Evolutionary conservation across 2,329 filamentous ascomycete species (phyloP), one percentile per base, ranked within the genome.

Genomic region (Monosporascus sp.): DNA sequence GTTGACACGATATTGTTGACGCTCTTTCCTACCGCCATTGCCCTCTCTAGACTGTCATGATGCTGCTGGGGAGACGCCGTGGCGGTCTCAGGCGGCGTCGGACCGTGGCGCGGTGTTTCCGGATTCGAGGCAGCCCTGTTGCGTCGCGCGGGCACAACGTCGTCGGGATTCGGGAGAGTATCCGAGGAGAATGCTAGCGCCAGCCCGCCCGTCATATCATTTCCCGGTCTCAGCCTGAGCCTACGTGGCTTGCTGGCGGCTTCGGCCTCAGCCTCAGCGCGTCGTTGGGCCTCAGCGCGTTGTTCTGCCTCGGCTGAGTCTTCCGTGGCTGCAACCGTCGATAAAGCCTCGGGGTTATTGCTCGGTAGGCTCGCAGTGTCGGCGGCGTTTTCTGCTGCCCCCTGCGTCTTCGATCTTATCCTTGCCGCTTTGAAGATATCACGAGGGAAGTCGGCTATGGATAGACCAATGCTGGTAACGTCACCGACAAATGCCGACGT

Each of bases 401-500:
- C 49, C 41, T 61, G 48, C 3, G 46, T 7, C 50, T 48, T 24
- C 49, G 61, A 58, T n/a, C 54, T 54, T 1, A 52, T 50, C 31
- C 52, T 59, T 17, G 60, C 60, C 11, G 64, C 58, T 56, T 75
- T 79, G 67, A 84, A 81, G 5, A 85, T 68, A 54, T 83, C 78
- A 18, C 78, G 71, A 2, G 83, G 83, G 60, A 86, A 80, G 63
- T 96, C 91, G 1, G 89, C 89, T 41, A 96, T 78, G 1, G 90
- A 89, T 80, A 95, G 88, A 63, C 89, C 82, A 53, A 97, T 86
- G 40, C 82, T 87, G 26, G 87, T 85, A 47, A 94, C 76, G n/a
- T 92, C 93, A 6, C 88, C 88, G n/a, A 96, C 75, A 1, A 97
- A 72, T 0, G 91, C 89, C 45, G 84, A 82, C 0, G 90, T 85